Base-by-base conservation (phyloP, 2,329 filamentous ascomycete genomes). In the Colletotrichum tanaceti region DNA sequence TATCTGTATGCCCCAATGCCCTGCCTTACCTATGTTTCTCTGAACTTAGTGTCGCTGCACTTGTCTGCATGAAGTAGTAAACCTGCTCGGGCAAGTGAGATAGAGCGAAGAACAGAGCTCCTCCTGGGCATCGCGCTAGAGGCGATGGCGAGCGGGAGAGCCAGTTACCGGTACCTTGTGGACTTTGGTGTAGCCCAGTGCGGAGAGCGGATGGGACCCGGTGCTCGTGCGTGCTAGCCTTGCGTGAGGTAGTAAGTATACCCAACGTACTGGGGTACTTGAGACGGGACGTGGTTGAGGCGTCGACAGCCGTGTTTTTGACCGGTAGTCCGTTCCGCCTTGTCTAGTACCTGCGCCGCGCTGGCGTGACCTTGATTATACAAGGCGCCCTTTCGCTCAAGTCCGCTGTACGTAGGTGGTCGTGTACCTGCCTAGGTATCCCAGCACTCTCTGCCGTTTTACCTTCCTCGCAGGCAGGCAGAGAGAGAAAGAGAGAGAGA, bases 141-240 rank as follows among this genome's bases (percentile, higher is more conserved):
- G 65, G 65, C 61, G 47, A 65, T 65, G 65, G 65, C 55, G 55
- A 55, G 49, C 54, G 65, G 61, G 61, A 68, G 49, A 60, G 44
- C 44, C 61, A 65, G 54, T 39, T 65, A 65, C 65, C 43, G 61
- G 47, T 39, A 50, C 54, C 55, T 60, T 60, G 24, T 65, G 50
- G 39, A 20, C 60, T 47, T 58, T 65, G 46, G 53, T 49, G 60
- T 55, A 52, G 57, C 20, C 44, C 38, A 39, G 16, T 32, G 41
- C 28, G n/a, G 32, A 52, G 24, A 62, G 59, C 39, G 24, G 11
- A 55, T 50, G 47, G 16, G 24, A 13, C 46, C 44, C 54, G 41
- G n/a, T 49, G 28, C 32, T 49, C 49, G 57, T 50, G 47, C 43
- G 43, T 44, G 53, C 60, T 35, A 59, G 65, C 55, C 65, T 60